Base-by-base conservation (phyloP, 225 moss, liverwort and hornwort species). In the Pseudisothecium myosuroides region DNA sequence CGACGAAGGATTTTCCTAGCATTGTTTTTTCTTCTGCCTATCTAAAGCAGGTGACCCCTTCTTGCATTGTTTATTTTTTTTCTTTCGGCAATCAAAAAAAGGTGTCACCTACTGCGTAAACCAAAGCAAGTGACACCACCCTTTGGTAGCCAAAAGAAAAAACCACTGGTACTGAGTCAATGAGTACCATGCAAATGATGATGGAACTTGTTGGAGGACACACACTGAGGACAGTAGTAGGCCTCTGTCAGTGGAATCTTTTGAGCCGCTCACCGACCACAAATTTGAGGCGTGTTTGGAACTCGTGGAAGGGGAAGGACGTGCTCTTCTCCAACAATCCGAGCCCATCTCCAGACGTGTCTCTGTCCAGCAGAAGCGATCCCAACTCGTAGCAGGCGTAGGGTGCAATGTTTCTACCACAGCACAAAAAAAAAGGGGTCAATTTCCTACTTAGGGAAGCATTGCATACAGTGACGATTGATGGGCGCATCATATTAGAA, bases 311-410 rank as follows among this genome's bases (percentile, higher is more conserved):
- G 14, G 96, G 96, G 63, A 95, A 98, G 45, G 96, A 88, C 12
- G 91, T 92, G 90, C 97, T 95, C 82, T 92, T 95, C 80, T 98
- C 98, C 85, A 98, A 69, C 87, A 97, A 87, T 32, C 93, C 93
- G 16, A 98, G 91, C 17, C 97, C 97, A 29, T 96, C 94, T 21
- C 95, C 88, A 2, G 97, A 94, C 36, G 97, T 95, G 73, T 95
- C 96, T 83, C 89, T 87, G 83, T 93, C 92, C 83, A 98, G 86
- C 27, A 98, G 92, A 14, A 98, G 90, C 32, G 97, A 98, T 7
- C 97, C 98, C 94, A 97, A 89, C 92, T 98, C 98, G 84, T 95
- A 98, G 90, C 95, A 97, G 1, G 95, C 93, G 12, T 98, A 96
- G 1, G 98, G 96, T 50, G 96, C 88, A 75, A 98, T 67, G 82